phyloP scores from a whole-genome alignment of 352 stramenopile species.

The Phytophthora palmivora region DNA sequence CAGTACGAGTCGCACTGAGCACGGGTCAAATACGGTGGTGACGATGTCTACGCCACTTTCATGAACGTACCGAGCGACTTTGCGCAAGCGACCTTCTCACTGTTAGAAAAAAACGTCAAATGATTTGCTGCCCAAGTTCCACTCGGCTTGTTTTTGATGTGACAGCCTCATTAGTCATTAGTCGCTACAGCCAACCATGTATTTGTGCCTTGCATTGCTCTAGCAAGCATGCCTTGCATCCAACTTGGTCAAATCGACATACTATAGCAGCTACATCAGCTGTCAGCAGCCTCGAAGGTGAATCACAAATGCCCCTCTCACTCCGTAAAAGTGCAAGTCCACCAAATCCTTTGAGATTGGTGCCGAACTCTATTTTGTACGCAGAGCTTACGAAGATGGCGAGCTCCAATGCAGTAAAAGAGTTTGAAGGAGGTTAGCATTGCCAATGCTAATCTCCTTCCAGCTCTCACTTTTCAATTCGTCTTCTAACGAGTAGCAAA shows the following conservation, averaged over 20 bases:
- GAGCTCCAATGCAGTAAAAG: too few relatives aligned
- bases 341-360: slow-evolving; percentile 6
- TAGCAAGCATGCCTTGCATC: slow-evolving; percentile 7
- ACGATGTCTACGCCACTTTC: slow-evolving; percentile 9
- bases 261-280: neutral
- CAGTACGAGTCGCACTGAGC: neutral
- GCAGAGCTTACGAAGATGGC: slow-evolving; percentile 4
- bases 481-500: neutral
- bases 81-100: slow-evolving; percentile 2
- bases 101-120: slow-evolving; percentile 25
- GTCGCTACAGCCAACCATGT: too few relatives aligned
- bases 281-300: neutral
- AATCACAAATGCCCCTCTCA: slow-evolving; percentile 3
- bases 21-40: slow-evolving; percentile 2
- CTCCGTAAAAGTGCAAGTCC: slow-evolving; percentile 6
- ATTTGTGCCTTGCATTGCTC: too few relatives aligned
- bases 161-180: too few relatives aligned
- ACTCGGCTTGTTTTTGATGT: slow-evolving; percentile 22
- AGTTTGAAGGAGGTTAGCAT: too few relatives aligned
- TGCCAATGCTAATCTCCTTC: neutral
- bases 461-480: slow-evolving; percentile 22
- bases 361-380: neutral
- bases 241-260: neutral
- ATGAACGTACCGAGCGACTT: neutral
- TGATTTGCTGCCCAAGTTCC: slow-evolving; percentile 16